Evolutionary conservation across 139 green algal genomes (phyloP).

Genomic region (Astrephomene gubernaculifera): DNA sequence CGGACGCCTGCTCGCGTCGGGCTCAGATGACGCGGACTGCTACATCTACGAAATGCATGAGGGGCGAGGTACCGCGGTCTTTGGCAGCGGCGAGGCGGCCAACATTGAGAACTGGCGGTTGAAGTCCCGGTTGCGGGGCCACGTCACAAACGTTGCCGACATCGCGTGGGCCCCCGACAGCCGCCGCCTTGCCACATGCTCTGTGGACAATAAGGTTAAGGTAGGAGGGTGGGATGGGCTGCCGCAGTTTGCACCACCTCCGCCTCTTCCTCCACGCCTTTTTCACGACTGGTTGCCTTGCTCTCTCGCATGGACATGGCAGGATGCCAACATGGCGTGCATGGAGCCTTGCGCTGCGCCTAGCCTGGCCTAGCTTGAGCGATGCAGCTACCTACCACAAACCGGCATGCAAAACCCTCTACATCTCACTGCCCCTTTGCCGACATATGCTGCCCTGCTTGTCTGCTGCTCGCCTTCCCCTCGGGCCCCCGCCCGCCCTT

Average conservation of each 20-base stretch:
- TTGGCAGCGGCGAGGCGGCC: constrained; percentile 68
- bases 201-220: constrained; percentile 87
- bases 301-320: too few relatives aligned
- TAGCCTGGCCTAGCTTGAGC: too few relatives aligned
- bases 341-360: too few relatives aligned
- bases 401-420: too few relatives aligned
- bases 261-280: too few relatives aligned
- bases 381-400: too few relatives aligned
- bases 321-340: too few relatives aligned
- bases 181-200: constrained; percentile 79
- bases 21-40: constrained; percentile 83
- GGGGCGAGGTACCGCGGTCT: constrained; percentile 58
- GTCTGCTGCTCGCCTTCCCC: neutral
- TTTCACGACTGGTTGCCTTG: too few relatives aligned
- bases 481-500: neutral
- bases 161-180: constrained; percentile 88
- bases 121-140: constrained; percentile 71
- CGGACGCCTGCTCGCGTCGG: constrained; percentile 74
- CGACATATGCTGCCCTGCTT: too few relatives aligned
- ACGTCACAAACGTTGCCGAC: constrained; percentile 89
- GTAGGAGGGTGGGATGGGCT: too few relatives aligned
- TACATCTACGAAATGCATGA: constrained; percentile 70
- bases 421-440: too few relatives aligned
- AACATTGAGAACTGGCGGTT: constrained; percentile 93
- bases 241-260: too few relatives aligned